Evolutionary conservation across 78 protist genomes (phyloP).

Genomic region (Pelomyxa schiedti): DNA sequence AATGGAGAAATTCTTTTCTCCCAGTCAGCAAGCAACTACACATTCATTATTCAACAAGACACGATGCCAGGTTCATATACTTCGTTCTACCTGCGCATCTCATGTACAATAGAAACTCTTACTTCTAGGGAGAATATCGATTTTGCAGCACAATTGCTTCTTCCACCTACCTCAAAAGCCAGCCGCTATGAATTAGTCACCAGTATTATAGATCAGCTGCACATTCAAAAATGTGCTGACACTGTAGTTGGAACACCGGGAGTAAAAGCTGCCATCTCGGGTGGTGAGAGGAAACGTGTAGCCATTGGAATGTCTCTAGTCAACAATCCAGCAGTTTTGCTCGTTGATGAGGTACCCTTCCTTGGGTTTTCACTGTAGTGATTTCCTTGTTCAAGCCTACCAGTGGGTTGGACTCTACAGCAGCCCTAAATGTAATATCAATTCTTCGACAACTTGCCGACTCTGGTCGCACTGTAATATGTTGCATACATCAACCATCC

Average conservation of each 20-base stretch:
- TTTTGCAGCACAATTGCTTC: neutral
- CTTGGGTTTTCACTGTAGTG: neutral
- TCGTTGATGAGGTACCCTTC: neutral
- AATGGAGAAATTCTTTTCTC: too few relatives aligned
- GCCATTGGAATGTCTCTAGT: constrained; percentile 48
- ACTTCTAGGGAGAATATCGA: neutral
- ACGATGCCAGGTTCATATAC: neutral
- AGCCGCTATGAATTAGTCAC: neutral
- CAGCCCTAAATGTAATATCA: constrained; percentile 40
- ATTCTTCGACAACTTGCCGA: constrained; percentile 31
- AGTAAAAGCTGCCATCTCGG: constrained; percentile 31
- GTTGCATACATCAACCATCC: constrained; percentile 56
- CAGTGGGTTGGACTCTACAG: constrained; percentile 43
- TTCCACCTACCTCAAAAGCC: neutral
- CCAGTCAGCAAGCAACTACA: too few relatives aligned
- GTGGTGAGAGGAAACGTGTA: constrained; percentile 56
- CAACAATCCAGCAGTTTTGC: neutral
- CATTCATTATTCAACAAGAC: neutral
- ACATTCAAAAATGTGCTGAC: neutral
- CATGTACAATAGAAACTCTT: neutral
- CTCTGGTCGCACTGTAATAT: constrained; percentile 40
- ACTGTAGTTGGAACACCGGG: neutral
- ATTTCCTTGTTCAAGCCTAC: constrained; percentile 37
- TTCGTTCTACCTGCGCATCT: neutral
- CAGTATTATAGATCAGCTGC: neutral